Percentiles rank a stretch among this genome's conserved stretches.
Conservation (phyloP, 2,329 filamentous ascomycete species). For the Talaromyces marneffei region DNA sequence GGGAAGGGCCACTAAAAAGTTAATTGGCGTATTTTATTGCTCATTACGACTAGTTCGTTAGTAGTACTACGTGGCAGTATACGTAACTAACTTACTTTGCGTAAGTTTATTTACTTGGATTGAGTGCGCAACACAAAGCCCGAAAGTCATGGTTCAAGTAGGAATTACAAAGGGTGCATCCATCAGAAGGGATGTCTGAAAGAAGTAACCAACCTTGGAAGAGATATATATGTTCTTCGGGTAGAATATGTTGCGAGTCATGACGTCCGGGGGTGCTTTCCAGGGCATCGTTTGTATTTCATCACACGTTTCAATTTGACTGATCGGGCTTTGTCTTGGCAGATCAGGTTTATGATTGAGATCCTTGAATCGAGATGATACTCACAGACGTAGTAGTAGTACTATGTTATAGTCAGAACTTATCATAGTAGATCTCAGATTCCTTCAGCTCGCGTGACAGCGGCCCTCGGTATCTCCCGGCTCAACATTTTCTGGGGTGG, state of each 20-base stretch:
- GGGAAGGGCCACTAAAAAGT: not conserved
- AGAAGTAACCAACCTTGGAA: not conserved
- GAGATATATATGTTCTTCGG: too few species aligned
- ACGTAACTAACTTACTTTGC: not conserved
- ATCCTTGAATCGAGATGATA: too few species aligned
- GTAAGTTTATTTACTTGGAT: not conserved
- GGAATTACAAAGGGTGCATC: too few species aligned
- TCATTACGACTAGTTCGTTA: not conserved
- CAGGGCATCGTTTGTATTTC: not conserved
- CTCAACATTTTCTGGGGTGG: not conserved
- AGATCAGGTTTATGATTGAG: not conserved
- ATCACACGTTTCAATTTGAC: not conserved
- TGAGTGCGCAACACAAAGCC: not conserved
- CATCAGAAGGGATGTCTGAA: not conserved
- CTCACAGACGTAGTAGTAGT: too few species aligned
- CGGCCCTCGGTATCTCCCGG: not conserved
- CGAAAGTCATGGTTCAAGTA: not conserved
- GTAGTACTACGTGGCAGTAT: not conserved
- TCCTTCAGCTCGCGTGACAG: not conserved
- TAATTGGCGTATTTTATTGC: not conserved
- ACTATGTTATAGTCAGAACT: not conserved
- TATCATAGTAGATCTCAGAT: not conserved
- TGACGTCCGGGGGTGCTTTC: not conserved
- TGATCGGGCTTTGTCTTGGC: not conserved
- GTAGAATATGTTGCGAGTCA: not conserved